phyloP scores from a whole-genome alignment of 1,139 yeast species.

The Suhomyces yuchorum region DNA sequence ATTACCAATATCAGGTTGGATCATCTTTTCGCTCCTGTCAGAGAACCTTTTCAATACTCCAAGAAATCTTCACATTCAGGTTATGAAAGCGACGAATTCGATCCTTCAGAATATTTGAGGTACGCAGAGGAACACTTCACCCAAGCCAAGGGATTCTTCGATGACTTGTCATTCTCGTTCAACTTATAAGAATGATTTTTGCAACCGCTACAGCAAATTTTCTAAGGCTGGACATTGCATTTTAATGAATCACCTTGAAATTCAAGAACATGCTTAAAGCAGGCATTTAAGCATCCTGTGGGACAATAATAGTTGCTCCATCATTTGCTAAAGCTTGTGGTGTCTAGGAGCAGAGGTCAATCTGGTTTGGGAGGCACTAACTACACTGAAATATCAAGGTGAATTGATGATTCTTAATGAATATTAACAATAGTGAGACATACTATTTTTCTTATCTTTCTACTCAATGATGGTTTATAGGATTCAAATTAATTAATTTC shows the following conservation, averaged over 20 bases:
- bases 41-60: slow-evolving; percentile 5
- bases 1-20: slow-evolving; percentile 4
- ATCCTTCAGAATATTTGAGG: slow-evolving; percentile 18
- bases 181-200: neutral
- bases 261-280: too few species aligned
- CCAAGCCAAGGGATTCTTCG: slow-evolving; percentile 14
- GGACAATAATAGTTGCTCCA: too few species aligned
- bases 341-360: too few species aligned
- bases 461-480: neutral
- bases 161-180: neutral
- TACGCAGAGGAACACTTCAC: slow-evolving; percentile 24
- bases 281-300: too few species aligned
- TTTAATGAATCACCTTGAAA: too few species aligned
- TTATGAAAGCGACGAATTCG: slow-evolving; percentile 1
- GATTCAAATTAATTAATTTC: neutral
- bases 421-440: neutral
- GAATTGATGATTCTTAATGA: neutral
- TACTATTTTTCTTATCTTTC: neutral
- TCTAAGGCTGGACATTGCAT: too few species aligned
- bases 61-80: neutral
- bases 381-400: too few species aligned
- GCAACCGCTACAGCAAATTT: too few species aligned
- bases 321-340: too few species aligned
- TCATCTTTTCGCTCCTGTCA: slow-evolving; percentile 6
- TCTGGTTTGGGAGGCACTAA: too few species aligned